phyloP scores from a whole-genome alignment of 495 filamentous ascomycete genomes.

The Aspergillus carlsbadensis region DNA sequence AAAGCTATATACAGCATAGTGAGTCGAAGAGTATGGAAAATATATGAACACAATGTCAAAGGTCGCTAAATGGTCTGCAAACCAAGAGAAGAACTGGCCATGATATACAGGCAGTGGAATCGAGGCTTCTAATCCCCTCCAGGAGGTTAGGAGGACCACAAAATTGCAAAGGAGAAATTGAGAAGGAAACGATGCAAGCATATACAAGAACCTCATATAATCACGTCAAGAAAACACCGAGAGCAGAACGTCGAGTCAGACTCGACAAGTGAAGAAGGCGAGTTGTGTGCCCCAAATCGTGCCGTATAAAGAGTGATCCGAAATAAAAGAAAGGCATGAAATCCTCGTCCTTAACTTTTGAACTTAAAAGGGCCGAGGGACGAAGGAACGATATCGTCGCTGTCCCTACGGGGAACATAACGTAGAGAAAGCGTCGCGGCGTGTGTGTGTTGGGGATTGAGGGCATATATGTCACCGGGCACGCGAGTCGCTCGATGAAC shows the following conservation, averaged over 20 bases:
- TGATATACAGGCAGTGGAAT: background rate
- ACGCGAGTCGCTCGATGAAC: constrained; percentile 30
- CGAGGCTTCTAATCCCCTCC: background rate
- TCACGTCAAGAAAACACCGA: constrained; percentile 6
- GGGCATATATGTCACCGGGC: constrained; percentile 20
- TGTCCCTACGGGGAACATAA: constrained; percentile 24
- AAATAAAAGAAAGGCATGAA: background rate
- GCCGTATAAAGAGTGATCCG: background rate
- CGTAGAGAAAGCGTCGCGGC: constrained; percentile 21
- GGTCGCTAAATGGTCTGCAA: constrained; percentile 15
- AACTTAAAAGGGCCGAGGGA: constrained; percentile 6
- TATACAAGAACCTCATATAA: background rate
- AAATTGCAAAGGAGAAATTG: background rate
- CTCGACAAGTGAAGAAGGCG: background rate
- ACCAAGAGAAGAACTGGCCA: background rate
- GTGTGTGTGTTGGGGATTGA: constrained; percentile 1
- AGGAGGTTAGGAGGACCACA: background rate
- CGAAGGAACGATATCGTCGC: constrained; percentile 10
- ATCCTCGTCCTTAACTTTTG: background rate
- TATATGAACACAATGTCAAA: constrained; percentile 3
- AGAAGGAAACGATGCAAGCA: background rate
- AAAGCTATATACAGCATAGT: background rate
- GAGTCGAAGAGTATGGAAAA: background rate
- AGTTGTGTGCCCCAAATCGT: background rate
- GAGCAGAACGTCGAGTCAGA: background rate